A percentile compares a stretch with the other conserved stretches of the same genome.
Conservation (phyloP, 1,139 yeast genomes). For the Lodderomyces theae region DNA sequence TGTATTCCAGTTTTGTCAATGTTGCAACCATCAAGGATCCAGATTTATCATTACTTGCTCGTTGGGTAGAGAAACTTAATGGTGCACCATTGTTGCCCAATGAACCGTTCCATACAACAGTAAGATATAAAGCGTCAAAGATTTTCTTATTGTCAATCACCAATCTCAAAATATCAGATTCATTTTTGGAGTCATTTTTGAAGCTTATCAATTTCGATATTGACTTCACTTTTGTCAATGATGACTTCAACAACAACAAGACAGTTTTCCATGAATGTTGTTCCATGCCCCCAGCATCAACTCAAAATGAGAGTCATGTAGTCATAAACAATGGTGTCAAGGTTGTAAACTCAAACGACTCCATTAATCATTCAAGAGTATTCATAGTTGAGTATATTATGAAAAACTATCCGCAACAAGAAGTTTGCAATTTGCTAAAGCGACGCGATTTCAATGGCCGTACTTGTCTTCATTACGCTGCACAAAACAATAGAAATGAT, state of each 20-base stretch:
- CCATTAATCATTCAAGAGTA: slow-evolving; percentile 40
- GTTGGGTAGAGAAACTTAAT: slow-evolving; percentile 51
- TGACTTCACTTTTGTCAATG: slow-evolving; percentile 37
- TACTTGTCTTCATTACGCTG: slow-evolving; percentile 85
- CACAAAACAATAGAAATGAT: slow-evolving; percentile 63
- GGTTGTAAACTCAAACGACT: slow-evolving; percentile 40
- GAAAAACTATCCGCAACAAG: slow-evolving; percentile 21
- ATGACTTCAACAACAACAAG: slow-evolving; percentile 42
- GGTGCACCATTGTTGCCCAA: slow-evolving; percentile 15
- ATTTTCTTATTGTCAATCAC: slow-evolving; percentile 64
- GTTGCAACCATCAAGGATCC: slow-evolving; percentile 51
- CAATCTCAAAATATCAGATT: slow-evolving; percentile 48
- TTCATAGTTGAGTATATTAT: slow-evolving; percentile 38
- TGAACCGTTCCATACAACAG: slow-evolving; percentile 14
- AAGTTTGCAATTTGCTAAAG: slow-evolving; percentile 27
- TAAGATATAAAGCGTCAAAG: slow-evolving; percentile 50
- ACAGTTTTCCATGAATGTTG: slow-evolving; percentile 47
- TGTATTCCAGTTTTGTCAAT: slow-evolving; percentile 64
- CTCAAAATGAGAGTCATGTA: slow-evolving; percentile 31
- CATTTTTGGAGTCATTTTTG: slow-evolving; percentile 45
- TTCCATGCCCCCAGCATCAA: slow-evolving; percentile 37
- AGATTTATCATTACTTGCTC: slow-evolving; percentile 42
- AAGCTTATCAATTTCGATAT: slow-evolving; percentile 42
- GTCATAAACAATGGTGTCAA: slow-evolving; percentile 46
- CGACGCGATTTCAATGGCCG: slow-evolving; percentile 69